phyloP scores from a whole-genome alignment of 306 rosid species.

The Gillenia trifoliata region DNA sequence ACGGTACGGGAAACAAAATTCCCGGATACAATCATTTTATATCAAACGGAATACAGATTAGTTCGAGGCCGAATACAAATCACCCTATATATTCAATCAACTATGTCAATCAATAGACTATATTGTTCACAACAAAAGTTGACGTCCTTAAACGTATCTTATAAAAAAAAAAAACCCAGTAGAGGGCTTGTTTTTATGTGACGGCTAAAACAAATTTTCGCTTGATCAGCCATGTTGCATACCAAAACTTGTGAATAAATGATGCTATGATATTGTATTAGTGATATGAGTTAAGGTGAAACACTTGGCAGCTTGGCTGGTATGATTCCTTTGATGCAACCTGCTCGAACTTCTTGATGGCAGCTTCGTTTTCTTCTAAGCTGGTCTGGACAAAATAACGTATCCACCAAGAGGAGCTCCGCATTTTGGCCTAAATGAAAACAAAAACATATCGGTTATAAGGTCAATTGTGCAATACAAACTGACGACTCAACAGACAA shows the following conservation, averaged over 20 bases:
- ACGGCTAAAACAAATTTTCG: not conserved
- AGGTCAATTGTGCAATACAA: not conserved
- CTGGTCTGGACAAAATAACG: constrained; percentile 53
- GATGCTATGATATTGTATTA: constrained; percentile 27
- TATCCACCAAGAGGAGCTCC: constrained; percentile 86
- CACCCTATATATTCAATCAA: constrained; percentile 22
- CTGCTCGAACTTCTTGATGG: constrained; percentile 58
- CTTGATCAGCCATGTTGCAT: constrained; percentile 11
- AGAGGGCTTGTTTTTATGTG: constrained; percentile 5
- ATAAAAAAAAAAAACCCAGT: constrained; percentile 2
- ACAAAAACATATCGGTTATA: constrained; percentile 8
- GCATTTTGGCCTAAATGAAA: constrained; percentile 71
- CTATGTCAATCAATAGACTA: constrained; percentile 6
- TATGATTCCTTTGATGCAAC: constrained; percentile 57
- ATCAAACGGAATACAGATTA: not conserved
- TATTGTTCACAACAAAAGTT: constrained; percentile 1
- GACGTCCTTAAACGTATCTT: not conserved
- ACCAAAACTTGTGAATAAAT: constrained; percentile 20
- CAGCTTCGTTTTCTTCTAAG: constrained; percentile 62
- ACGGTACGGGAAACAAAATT: not conserved
- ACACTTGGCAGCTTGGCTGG: constrained; percentile 70
- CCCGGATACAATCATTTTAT: not conserved
- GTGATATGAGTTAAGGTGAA: constrained; percentile 70
- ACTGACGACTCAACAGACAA: not conserved
- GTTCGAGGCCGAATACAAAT: not conserved